Evolutionary conservation across 139 green algal species (phyloP), one percentile per base, ranked within the genome.

Genomic region (Micractinium sp.): DNA sequence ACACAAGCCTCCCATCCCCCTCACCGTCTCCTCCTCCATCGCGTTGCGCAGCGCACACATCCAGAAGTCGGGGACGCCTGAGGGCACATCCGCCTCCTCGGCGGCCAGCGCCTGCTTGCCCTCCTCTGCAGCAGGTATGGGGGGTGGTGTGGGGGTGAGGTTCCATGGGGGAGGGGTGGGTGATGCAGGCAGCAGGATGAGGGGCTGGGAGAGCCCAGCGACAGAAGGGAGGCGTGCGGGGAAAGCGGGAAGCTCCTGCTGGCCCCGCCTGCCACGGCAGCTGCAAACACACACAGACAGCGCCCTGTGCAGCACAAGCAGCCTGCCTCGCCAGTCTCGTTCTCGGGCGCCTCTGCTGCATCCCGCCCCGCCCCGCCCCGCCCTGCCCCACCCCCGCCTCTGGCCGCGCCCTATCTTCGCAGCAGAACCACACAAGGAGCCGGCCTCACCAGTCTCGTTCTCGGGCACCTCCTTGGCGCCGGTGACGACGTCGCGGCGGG

Each of bases 31-130:
- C 60, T 93, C 88, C 23, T 94, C 93, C 47, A 93, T 88, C 35
- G 97, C 94, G 90, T 95, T 94, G 85, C 93, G 91, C 75, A 99
- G 85, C 31, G 95, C 96, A 1, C 89, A 93, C 20, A 95, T 85
- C 97, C 97, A 99, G 90, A 99, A 99, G 71, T 97, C 93, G 29
- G 97, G 97, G 67, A 99, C 95, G 91, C 96, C 96, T 25, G n/a
- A 33, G 9, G 84, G 69, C 41, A 74, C 71, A 25, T 86, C 78
- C 35, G 60, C 69, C 63, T 36, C 81, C 22, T 63, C 91, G 13
- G 89, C 88, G 12, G 87, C 89, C 79, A 87, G 86, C 74, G 74
- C 74, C 74, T 80, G 33, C 74, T 80, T 80, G 74, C 74, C 74
- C 74, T 80, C 74, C 13, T 80, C 74, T 53, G 74, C 74, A 47